Conservation (phyloP, 179 eudicot species). For the Actinidia chinensis region DNA sequence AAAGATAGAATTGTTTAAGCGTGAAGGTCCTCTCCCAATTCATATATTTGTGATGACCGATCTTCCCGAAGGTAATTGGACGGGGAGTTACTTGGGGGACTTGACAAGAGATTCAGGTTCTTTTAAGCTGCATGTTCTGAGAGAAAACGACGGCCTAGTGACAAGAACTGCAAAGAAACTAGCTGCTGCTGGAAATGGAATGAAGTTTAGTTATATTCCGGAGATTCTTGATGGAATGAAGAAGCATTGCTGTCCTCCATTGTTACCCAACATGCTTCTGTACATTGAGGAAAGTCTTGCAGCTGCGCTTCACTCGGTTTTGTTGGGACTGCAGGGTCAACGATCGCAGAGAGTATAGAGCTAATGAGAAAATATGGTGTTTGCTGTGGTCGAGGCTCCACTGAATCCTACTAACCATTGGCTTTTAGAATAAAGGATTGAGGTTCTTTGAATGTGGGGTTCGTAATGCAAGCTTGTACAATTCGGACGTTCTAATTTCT, state of each 20-base stretch:
- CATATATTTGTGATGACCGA: conserved; percentile 90
- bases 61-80: conserved; percentile 80
- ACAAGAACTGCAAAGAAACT: conserved; percentile 49
- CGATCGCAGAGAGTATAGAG: conserved; percentile 79
- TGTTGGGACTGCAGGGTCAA: conserved; percentile 87
- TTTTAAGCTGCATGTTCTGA: conserved; percentile 61
- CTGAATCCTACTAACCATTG: conserved; percentile 17
- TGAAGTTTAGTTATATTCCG: conserved; percentile 20
- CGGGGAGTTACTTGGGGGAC: conserved; percentile 63
- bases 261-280: conserved; percentile 59
- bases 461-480: too few species aligned
- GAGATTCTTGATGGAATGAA: conserved; percentile 19
- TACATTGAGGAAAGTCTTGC: conserved; percentile 71
- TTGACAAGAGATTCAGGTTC: conserved; percentile 44
- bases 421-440: too few species aligned
- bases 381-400: conserved; percentile 34
- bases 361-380: conserved; percentile 62
- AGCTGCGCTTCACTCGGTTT: conserved; percentile 92
- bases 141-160: conserved; percentile 47
- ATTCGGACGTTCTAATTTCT: too few species aligned
- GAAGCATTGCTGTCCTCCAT: conserved; percentile 36
- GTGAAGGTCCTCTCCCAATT: conserved; percentile 51
- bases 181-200: conserved; percentile 29
- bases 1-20: conserved; percentile 51
- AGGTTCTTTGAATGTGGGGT: too few species aligned